These are phyloP conservation scores for Malassezia furfur DNA, from an alignment of 1,284 basidiomycete genomes.

Conservation along the genomic window DNA sequence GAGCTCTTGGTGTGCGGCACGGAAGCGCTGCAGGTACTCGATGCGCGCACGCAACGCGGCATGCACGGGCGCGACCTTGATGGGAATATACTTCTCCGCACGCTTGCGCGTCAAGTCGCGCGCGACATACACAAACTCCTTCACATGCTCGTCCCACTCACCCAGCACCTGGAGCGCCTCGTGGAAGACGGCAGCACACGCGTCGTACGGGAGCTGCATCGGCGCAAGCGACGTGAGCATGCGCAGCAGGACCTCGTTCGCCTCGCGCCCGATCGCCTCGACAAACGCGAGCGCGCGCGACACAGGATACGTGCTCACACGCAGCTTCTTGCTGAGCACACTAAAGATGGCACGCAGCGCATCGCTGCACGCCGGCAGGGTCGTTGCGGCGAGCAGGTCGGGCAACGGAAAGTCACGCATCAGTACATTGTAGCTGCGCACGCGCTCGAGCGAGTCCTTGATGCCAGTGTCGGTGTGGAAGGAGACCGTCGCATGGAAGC, in stretches of 20 bases:
- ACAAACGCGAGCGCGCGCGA: conserved; percentile 88
- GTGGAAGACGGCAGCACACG: conserved; percentile 74
- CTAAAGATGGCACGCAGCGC: conserved; percentile 76
- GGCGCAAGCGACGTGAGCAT: conserved; percentile 81
- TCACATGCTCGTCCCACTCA: conserved; percentile 92
- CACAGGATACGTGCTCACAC: conserved; percentile 71
- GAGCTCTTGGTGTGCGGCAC: conserved; percentile 90
- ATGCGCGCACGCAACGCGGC: conserved; percentile 80
- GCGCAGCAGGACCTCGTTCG: conserved; percentile 85
- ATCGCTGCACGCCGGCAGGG: conserved; percentile 87
- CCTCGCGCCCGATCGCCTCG: conserved; percentile 92
- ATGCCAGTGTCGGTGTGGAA: conserved; percentile 95
- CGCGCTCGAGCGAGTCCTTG: conserved; percentile 55
- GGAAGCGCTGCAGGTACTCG: conserved; percentile 78
- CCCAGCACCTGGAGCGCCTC: conserved; percentile 74
- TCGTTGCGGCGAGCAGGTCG: conserved; percentile 87
- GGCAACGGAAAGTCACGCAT: conserved; percentile 99
- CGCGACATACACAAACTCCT: conserved; percentile 95
- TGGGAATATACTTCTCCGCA: conserved; percentile 87
- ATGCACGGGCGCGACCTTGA: conserved; percentile 86
- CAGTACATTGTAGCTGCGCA: conserved; percentile 68
- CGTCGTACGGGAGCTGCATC: conserved; percentile 85
- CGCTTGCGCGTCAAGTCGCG: conserved; percentile 87
- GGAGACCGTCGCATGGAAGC: conserved; percentile 92
- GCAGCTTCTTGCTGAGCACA: conserved; percentile 91